phyloP scores from a whole-genome alignment of 805 yeast genomes.

The Kodamaea leandrae region DNA sequence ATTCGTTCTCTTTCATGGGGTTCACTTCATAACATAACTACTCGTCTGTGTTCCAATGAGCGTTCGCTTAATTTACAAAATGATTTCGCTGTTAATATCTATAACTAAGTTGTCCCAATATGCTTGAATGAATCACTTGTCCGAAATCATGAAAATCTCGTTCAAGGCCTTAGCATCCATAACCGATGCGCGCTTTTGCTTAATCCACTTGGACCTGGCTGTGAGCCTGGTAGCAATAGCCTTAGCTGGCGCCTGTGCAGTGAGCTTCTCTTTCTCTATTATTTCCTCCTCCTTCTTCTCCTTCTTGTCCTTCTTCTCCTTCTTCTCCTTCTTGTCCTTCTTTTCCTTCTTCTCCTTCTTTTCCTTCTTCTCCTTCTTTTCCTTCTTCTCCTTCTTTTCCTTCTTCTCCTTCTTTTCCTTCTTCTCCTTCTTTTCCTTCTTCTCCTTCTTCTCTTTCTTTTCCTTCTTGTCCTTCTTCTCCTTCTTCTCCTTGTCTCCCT shows the following conservation, averaged over 20 bases:
- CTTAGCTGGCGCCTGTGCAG: conserved; percentile 18
- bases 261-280: conserved; percentile 12
- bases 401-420: conserved; percentile 26
- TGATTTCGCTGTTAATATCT: no score
- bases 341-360: conserved; percentile 26
- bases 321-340: conserved; percentile 22
- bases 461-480: conserved; percentile 22
- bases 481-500: conserved; percentile 21
- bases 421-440: conserved; percentile 19
- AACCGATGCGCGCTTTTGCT: conserved; percentile 87
- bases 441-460: conserved; percentile 15
- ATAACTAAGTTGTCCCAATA: no score
- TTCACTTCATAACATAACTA: background rate
- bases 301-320: conserved; percentile 13
- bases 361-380: conserved; percentile 25
- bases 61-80: no score
- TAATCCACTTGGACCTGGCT: conserved; percentile 82
- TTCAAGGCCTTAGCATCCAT: conserved; percentile 85
- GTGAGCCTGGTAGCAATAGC: conserved; percentile 39
- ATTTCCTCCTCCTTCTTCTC: conserved; percentile 14
- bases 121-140: no score
- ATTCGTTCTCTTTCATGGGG: no score
- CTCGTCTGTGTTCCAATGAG: no score
- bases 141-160: conserved; percentile 87
- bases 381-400: conserved; percentile 21